These are phyloP conservation scores for Gleditsia sinensis DNA, from an alignment of 306 rosid species.

Conservation along the genomic window DNA sequence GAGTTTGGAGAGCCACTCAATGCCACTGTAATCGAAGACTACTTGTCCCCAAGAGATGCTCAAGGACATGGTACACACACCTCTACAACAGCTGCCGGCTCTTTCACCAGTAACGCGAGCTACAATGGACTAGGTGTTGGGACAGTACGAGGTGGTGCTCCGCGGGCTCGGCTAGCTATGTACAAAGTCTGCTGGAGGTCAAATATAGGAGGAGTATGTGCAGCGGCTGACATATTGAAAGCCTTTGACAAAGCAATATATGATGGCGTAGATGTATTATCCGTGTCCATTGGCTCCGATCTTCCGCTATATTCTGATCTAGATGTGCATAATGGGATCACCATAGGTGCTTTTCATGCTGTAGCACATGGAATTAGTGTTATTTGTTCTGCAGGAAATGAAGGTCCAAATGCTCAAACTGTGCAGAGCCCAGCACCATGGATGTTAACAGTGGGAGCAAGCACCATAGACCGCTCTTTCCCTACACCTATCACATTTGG, in stretches of 20 bases:
- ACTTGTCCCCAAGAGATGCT: slow-evolving; percentile 48
- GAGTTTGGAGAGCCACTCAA: slow-evolving; percentile 45
- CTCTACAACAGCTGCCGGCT: slow-evolving; percentile 52
- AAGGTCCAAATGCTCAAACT: slow-evolving; percentile 46
- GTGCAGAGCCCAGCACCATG: slow-evolving; percentile 52
- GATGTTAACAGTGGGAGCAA: slow-evolving; percentile 53
- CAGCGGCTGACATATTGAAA: slow-evolving; percentile 49
- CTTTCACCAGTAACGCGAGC: slow-evolving; percentile 36
- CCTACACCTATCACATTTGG: slow-evolving; percentile 46
- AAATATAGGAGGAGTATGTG: slow-evolving; percentile 34
- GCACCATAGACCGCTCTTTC: slow-evolving; percentile 53
- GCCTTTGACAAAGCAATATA: slow-evolving; percentile 52
- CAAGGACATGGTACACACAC: slow-evolving; percentile 55
- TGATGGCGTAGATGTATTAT: slow-evolving; percentile 60
- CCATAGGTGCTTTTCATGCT: slow-evolving; percentile 56
- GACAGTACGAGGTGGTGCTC: slow-evolving; percentile 55
- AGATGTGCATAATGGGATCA: slow-evolving; percentile 36
- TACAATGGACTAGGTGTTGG: slow-evolving; percentile 53
- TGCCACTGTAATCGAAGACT: slow-evolving; percentile 26
- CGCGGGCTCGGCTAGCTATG: slow-evolving; percentile 48
- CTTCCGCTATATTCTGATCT: slow-evolving; percentile 43
- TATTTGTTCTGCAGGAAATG: slow-evolving; percentile 47
- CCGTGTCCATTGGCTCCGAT: slow-evolving; percentile 43
- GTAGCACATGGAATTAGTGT: slow-evolving; percentile 51
- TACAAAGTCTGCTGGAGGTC: slow-evolving; percentile 60